phyloP scores from a whole-genome alignment of 1,139 yeast genomes.

The Geotrichum histeridarum region DNA sequence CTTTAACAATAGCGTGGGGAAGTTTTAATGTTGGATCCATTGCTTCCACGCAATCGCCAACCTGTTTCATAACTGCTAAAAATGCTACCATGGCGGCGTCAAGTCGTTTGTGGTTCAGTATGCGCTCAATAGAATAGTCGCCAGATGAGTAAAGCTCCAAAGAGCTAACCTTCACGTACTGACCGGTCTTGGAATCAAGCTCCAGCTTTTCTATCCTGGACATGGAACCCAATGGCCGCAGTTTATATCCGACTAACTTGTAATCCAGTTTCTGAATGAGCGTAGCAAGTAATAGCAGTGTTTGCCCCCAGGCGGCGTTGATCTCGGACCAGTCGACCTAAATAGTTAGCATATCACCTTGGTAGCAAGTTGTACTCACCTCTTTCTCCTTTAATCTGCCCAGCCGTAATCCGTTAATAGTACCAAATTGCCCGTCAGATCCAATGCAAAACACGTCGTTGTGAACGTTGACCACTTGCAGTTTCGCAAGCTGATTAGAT shows the following conservation, averaged over 20 bases:
- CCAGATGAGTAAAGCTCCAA: constrained; percentile 57
- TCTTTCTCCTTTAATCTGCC: constrained; percentile 55
- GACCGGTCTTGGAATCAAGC: constrained; percentile 36
- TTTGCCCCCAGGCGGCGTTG: constrained; percentile 88
- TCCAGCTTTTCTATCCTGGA: constrained; percentile 67
- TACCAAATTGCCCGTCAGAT: constrained; percentile 76
- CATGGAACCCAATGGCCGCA: constrained; percentile 80
- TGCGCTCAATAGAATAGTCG: constrained; percentile 61
- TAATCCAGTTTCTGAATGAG: constrained; percentile 55
- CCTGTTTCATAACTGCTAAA: constrained; percentile 55
- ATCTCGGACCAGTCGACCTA: constrained; percentile 81
- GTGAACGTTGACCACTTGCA: constrained; percentile 74
- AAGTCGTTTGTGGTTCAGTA: constrained; percentile 63
- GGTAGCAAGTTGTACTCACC: constrained; percentile 29
- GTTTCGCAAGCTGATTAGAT: constrained; percentile 58
- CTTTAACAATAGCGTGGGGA: constrained; percentile 64
- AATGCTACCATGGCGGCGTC: constrained; percentile 77
- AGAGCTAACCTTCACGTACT: constrained; percentile 35
- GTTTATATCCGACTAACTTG: constrained; percentile 52
- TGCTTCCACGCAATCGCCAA: constrained; percentile 47
- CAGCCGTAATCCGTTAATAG: constrained; percentile 76
- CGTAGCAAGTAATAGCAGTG: constrained; percentile 64
- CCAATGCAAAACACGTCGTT: constrained; percentile 78
- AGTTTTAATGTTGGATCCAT: constrained; percentile 57
- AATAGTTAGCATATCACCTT: neutral